These are phyloP conservation scores for Physcomitrellopsis africana DNA, from an alignment of 225 moss, liverwort and hornwort species.

Conservation along the genomic window DNA sequence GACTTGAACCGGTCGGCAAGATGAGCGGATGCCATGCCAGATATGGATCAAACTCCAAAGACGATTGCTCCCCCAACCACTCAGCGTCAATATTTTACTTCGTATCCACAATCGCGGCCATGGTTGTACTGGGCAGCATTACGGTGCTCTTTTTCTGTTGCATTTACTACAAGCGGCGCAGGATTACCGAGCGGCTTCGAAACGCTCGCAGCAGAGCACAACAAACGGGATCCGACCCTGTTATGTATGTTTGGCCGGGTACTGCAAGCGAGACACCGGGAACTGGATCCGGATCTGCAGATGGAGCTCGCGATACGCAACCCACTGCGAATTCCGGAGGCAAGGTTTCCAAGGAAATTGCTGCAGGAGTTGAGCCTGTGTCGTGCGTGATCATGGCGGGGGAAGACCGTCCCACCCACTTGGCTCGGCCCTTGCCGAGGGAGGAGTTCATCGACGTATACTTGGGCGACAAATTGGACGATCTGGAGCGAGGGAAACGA, in stretches of 20 bases:
- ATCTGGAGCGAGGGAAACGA: slow-evolving; percentile 29
- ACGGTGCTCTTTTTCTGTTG: slow-evolving; percentile 39
- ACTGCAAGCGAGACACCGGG: neutral
- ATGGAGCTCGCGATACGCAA: neutral
- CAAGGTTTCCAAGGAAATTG: slow-evolving; percentile 17
- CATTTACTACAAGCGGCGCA: slow-evolving; percentile 31
- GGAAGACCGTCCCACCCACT: slow-evolving; percentile 31
- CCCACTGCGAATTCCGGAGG: neutral
- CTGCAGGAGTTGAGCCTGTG: slow-evolving; percentile 21
- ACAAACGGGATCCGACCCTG: slow-evolving; percentile 2
- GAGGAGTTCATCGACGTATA: neutral
- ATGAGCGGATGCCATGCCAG: slow-evolving; percentile 31
- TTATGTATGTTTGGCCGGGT: slow-evolving; percentile 26
- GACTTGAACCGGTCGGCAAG: neutral
- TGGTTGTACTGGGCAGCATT: slow-evolving; percentile 27
- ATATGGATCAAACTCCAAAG: slow-evolving; percentile 21
- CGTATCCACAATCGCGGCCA: slow-evolving; percentile 34
- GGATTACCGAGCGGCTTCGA: slow-evolving; percentile 27
- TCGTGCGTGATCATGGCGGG: slow-evolving; percentile 48
- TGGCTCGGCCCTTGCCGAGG: slow-evolving; percentile 26
- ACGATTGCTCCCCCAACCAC: slow-evolving; percentile 22
- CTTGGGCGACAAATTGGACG: neutral
- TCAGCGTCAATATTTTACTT: slow-evolving; percentile 34
- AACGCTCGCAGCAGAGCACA: slow-evolving; percentile 19
- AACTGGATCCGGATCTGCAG: neutral